Evolutionary conservation across 1,139 yeast genomes (phyloP), one percentile per base, ranked within the genome.

Genomic region (Yamadazyma triangularis): DNA sequence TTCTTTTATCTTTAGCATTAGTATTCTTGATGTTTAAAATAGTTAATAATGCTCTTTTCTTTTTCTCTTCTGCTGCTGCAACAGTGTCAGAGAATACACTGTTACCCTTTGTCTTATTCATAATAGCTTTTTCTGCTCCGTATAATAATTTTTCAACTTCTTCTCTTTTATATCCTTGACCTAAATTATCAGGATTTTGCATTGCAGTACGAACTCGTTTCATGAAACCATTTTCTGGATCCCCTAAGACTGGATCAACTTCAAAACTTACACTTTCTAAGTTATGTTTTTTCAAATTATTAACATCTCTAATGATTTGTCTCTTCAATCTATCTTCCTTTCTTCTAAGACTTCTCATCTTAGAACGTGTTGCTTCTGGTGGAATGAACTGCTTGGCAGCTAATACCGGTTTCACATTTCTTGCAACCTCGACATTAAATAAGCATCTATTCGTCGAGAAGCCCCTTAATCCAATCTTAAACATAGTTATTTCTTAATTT

Each of bases 181-280:
- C 76, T 44, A 83, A 58, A 28, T 75, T 75, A 30, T 64, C 59
- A 47, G 79, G 86, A 24, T 50, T 48, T 26, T 69, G 65, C 20
- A 82, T 60, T 44, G 80, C 81, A 21, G 85, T 75, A 44, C 70
- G 66, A 33, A 88, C 66, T 53, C 95, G 73, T 30, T 64, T 60
- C 34, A 87, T 60, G 48, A 88, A 88, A n/a, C 82, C 79, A 39
- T 79, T 79, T 31, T 70, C 60, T 4, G 74, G 57, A 32, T 71
- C 72, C 8, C 96, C 96, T 36, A 87, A 68, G 2, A 88, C 95
- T 1, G 96, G 96, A 56, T 88, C 74, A 15, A 67, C 73, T 30
- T 52, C 41, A 43, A 60, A 67, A 32, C 54, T 50, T 12, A 57
- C 53, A 36, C 60, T 59, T 37, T 55, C 48, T 23, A 51, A 39